A percentile compares a stretch with the other conserved stretches of the same genome.
Evolutionary conservation across 805 yeast species (phyloP).

Genomic region (Candida endomychidarum): DNA sequence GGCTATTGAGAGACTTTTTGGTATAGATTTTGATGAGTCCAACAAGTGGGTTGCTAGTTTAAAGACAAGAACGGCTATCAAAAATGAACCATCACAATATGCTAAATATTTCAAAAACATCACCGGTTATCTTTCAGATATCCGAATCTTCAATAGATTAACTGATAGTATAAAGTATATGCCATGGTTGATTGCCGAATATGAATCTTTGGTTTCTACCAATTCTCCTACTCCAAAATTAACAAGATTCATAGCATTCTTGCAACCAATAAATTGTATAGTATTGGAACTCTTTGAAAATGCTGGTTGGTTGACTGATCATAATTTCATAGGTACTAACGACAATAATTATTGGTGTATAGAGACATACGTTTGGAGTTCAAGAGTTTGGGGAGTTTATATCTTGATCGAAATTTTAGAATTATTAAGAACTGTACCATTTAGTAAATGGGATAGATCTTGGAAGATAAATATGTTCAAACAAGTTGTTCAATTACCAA

Average conservation of each 20-base stretch:
- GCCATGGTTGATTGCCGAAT: constrained; percentile 47
- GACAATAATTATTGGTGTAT: constrained; percentile 43
- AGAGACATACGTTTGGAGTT: constrained; percentile 46
- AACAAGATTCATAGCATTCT: constrained; percentile 35
- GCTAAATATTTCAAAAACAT: constrained; percentile 37
- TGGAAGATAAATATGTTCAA: constrained; percentile 39
- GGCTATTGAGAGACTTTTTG: constrained; percentile 15
- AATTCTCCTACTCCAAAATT: constrained; percentile 24
- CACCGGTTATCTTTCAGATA: constrained; percentile 39
- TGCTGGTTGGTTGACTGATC: constrained; percentile 47
- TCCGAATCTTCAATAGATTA: constrained; percentile 42
- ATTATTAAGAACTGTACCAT: constrained; percentile 40
- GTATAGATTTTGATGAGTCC: constrained; percentile 17
- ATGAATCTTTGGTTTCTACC: constrained; percentile 26
- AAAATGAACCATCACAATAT: constrained; percentile 18
- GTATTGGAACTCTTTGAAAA: constrained; percentile 41
- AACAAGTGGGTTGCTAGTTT: constrained; percentile 13
- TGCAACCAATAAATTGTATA: constrained; percentile 42
- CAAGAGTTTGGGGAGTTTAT: constrained; percentile 46
- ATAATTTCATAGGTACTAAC: constrained; percentile 43
- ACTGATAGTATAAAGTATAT: constrained; percentile 41
- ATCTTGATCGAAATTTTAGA: constrained; percentile 40
- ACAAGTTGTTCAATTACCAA: constrained; percentile 40
- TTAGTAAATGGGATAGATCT: constrained; percentile 31
- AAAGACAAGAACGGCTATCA: not conserved